These are phyloP conservation scores for Beta vulgaris DNA, from an alignment of 148 eudicot species.

Conservation along the genomic window DNA sequence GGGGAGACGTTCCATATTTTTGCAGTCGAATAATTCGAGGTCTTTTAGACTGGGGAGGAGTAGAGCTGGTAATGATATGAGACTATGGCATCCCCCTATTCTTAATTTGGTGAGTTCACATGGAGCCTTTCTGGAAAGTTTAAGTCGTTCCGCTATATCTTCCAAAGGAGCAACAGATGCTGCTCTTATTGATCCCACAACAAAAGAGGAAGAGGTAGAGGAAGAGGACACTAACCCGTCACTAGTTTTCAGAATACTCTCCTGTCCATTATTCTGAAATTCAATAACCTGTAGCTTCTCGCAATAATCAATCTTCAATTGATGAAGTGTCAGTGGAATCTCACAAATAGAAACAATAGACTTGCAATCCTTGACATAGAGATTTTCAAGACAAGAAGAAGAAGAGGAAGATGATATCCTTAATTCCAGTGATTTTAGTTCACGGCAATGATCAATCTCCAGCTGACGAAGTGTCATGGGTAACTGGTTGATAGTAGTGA, in stretches of 20 bases:
- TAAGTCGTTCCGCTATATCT: too few relatives aligned
- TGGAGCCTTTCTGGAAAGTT: neutral
- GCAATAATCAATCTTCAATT: neutral
- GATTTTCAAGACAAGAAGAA: neutral
- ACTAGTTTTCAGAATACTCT: too few relatives aligned
- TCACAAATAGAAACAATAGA: neutral
- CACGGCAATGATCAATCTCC: neutral
- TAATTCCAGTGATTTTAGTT: neutral
- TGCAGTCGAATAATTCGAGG: neutral
- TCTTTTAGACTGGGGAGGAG: neutral
- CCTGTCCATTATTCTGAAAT: neutral
- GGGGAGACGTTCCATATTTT: neutral
- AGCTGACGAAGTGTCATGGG: too few relatives aligned
- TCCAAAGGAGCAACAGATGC: too few relatives aligned
- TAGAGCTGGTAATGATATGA: neutral
- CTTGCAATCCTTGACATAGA: neutral
- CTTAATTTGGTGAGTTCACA: neutral
- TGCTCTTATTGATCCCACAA: too few relatives aligned
- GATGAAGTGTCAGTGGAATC: neutral
- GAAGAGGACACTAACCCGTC: too few relatives aligned
- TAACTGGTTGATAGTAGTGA: too few relatives aligned
- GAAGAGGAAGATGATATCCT: neutral
- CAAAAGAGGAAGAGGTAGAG: too few relatives aligned
- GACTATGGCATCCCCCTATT: neutral
- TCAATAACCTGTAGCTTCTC: neutral